Conservation (phyloP, 495 filamentous ascomycete species). For the Amniculicola lignicola region DNA sequence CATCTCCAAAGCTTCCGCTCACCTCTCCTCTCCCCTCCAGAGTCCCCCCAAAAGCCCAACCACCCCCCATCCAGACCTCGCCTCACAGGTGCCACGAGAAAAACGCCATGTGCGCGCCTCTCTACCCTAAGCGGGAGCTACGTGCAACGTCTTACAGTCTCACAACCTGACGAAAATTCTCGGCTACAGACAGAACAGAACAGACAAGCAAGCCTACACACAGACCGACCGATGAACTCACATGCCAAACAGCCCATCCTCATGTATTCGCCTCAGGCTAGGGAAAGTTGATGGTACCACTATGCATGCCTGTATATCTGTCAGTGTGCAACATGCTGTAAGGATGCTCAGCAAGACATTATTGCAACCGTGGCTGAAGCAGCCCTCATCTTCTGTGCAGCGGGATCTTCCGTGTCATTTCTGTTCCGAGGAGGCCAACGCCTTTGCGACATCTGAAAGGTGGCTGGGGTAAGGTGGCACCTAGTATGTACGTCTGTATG, state of each 20-base stretch:
- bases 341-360: not conserved
- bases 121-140: constrained; percentile 3
- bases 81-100: constrained; percentile 6
- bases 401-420: not conserved
- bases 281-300: too few species aligned
- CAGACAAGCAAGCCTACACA: too few species aligned
- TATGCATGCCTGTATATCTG: too few species aligned
- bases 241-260: too few species aligned
- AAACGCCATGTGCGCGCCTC: not conserved
- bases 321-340: too few species aligned
- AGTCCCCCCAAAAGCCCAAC: not conserved
- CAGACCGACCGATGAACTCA: too few species aligned
- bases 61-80: not conserved
- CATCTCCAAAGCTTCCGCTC: too few species aligned
- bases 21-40: too few species aligned
- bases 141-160: constrained; percentile 22
- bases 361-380: constrained; percentile 19
- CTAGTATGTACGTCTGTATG: too few species aligned
- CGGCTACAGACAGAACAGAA: constrained; percentile 9
- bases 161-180: constrained; percentile 8
- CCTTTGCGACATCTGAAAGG: too few species aligned
- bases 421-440: not conserved
- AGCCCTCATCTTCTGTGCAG: constrained; percentile 6
- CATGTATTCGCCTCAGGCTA: too few species aligned
- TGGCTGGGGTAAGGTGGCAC: too few species aligned